Evolutionary conservation across 345 rosid species (phyloP), one percentile per base, ranked within the genome.

Genomic region (Sonneratia alba): DNA sequence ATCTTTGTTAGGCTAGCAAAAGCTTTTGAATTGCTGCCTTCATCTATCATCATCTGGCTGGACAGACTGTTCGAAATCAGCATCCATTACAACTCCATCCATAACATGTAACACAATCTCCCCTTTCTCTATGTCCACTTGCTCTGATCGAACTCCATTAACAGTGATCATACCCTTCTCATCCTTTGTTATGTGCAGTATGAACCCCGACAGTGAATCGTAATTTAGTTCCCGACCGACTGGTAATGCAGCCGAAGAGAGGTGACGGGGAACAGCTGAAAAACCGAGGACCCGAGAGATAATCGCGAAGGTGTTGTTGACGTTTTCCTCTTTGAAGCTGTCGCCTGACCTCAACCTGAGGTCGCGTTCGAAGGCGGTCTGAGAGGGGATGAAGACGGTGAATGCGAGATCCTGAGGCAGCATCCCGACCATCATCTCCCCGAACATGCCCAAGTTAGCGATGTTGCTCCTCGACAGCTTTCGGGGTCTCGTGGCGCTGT

Each of bases 21-120:
- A 27, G 32, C 32, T 27, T 42, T 9, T 42, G 10, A 9, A 9
- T 9, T 42, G 7, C 6, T 42, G 45, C 45, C 45, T 42, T 77
- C 73, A n/a, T 38, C 68, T 34, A 16, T 3, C 10, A 42, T 73
- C 21, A 79, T 84, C 87, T 75, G 88, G 83, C 73, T 79, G 79
- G 72, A 89, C 78, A 0, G 98, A 87, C 32, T 84, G 90, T 67
- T 91, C 83, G 59, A 91, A 93, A 69, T 89, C 92, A 22, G 93
- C 84, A 78, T 93, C 97, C 98, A 91, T 89, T 13, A 91, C 32
- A 6, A 87, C 91, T 24, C 97, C 97, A 83, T 91, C 87, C 86
- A 91, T 89, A 3, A 78, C 16, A 53, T 91, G 94, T 40, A 81
- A 81, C 3, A 81, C 66, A 34, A 84, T 77, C 84, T 86, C 84